phyloP scores from a whole-genome alignment of 2,329 filamentous ascomycete genomes.

The Botrytis galanthina region DNA sequence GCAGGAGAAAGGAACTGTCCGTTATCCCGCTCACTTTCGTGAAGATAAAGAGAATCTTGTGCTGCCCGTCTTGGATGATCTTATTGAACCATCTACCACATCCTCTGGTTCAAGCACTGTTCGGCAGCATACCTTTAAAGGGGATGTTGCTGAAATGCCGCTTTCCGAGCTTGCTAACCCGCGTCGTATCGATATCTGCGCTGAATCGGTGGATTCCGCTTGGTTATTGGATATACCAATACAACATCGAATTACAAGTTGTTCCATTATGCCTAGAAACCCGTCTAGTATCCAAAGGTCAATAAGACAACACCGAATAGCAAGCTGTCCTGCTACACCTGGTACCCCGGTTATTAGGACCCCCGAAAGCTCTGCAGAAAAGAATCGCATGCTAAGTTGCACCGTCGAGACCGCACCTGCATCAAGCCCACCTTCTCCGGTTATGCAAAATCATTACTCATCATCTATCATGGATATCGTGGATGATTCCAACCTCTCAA shows the following conservation, averaged over 20 bases:
- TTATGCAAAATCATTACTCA: not conserved
- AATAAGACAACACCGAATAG: not conserved
- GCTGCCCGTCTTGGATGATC: constrained; percentile 1
- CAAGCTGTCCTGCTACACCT: constrained; percentile 8
- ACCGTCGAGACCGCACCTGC: not conserved
- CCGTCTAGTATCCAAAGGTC: not conserved
- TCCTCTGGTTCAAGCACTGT: constrained; percentile 1
- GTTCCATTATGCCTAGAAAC: not conserved
- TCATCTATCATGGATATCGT: not conserved
- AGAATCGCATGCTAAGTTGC: not conserved
- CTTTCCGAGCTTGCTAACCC: not conserved
- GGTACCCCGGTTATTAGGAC: not conserved
- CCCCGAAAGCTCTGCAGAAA: not conserved
- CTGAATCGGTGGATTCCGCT: not conserved
- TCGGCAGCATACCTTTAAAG: constrained; percentile 3
- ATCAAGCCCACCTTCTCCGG: not conserved
- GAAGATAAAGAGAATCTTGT: not conserved
- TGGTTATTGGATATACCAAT: not conserved
- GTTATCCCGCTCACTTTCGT: not conserved
- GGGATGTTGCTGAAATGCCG: not conserved
- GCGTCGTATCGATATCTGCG: not conserved
- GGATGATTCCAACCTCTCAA: not conserved
- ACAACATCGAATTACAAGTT: constrained; percentile 17
- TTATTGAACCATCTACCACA: not conserved
- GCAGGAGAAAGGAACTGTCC: constrained; percentile 7